Base-by-base conservation (phyloP, 495 filamentous ascomycete genomes). In the Neurospora sp. region DNA sequence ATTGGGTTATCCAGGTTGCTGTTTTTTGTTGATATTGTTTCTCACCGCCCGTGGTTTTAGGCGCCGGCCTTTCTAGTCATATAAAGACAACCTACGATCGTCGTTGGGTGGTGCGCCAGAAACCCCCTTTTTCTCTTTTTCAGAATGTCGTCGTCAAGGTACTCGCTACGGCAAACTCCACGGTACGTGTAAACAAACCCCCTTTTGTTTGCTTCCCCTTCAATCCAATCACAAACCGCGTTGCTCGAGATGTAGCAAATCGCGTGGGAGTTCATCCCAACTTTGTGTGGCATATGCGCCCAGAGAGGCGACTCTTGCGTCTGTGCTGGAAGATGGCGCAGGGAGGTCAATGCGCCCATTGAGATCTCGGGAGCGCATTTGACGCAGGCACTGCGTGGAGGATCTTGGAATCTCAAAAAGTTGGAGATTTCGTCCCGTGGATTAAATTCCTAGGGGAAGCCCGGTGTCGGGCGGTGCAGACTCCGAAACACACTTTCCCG, bases 151-250 rank as follows among this genome's bases (percentile, higher is more conserved):
- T 65, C 74, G 71, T 71, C 73, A 16, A 73, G 81, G 72, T 86
- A 86, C 68, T 86, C 84, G 10, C 74, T 86, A 42, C 75, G 86
- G 47, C 83, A 85, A 79, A 88, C 85, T 69, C 86, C 86, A 39
- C 85, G 80, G 86, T 87, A 79, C 14, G 53, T 65, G 27, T 65
- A 59, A 59, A 59, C 53, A 65, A 31, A 35, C 22, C 53, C 47
- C 27, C 53, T 16, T 45, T 61, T 31, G 47, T 61, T 27, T 59
- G 47, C 47, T 59, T 59, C 10, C 22, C 47, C 14, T 61, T 18
- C 27, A 31, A 31, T 27, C 53, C 12, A 61, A 65, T 65, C 53
- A 14, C 27, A 18, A 61, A 31, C 22, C 27, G 27, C 27, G 53
- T 61, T 16, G 12, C 53, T 31, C 8, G 27, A 61, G 12, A 61